Base-by-base conservation (phyloP, 1,139 yeast species). In the Magnusiomyces sp. region DNA sequence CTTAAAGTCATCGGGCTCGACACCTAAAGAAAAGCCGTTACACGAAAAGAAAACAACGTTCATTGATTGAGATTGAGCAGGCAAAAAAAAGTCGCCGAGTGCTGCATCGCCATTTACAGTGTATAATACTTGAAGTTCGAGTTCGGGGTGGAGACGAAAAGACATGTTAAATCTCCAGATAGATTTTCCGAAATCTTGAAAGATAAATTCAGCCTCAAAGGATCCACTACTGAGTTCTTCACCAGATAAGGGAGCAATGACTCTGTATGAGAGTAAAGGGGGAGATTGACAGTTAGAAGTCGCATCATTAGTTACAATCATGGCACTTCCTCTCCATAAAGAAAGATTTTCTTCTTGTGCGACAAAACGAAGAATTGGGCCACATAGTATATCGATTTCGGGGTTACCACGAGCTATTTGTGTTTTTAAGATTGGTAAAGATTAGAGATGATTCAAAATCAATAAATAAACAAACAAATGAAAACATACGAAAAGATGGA, bases 1-100 rank as follows among this genome's bases (percentile, higher is more conserved):
- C 40, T 79, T 77, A 67, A 80, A 90, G 14, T 70, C 69, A 1
- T 70, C 62, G 1, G 95, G 81, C 53, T 81, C 86, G 1, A 86
- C 83, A 2, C 76, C 78, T 48, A 86, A 66, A 1, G 95, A 84
- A 64, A 89, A 90, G n/a, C 97, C 97, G 63, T 90, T 92, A 69
- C 97, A 90, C 4, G 96, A 86, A 64, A 76, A 83, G 36, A 90
- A 81, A 66, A 88, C 74, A 5, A 83, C 75, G 64, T 88, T 89
- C 88, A 88, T 84, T 17, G 86, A 74, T 64, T 82, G 80, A 9
- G 67, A 59, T 1, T 59, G 57, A 1, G 80, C 70, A 0, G 95
- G 94, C 2, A 85, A 55, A 59, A 65, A 81, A 59, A 84, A 84
- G 52, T 71, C 46, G 16, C 66, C 66, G 58, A 71, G 73, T 38